phyloP scores from a whole-genome alignment of 345 rosid species.

The Euphorbia lathyris region DNA sequence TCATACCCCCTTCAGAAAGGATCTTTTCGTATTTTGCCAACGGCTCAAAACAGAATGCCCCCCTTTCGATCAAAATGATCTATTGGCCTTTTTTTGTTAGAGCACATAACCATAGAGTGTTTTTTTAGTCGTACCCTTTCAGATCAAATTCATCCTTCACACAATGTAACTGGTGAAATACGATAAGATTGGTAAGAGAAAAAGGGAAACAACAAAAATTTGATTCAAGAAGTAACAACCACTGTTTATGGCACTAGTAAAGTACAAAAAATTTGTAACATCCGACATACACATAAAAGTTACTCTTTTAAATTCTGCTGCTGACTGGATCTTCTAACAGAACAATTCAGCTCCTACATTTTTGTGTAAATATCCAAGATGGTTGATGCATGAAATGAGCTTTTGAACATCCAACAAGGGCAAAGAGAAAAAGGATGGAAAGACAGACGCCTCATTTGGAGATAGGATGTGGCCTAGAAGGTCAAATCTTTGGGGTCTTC shows the following conservation, averaged over 20 bases:
- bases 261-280: slow-evolving; percentile 5
- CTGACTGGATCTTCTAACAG: slow-evolving; percentile 3
- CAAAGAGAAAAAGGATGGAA: slow-evolving; percentile 14
- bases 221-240: not conserved
- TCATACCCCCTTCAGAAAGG: too few species aligned
- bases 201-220: not conserved
- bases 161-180: not conserved
- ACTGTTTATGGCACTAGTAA: not conserved
- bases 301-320: slow-evolving; percentile 19
- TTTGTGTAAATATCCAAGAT: slow-evolving; percentile 24
- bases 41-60: too few species aligned
- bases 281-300: slow-evolving; percentile 3
- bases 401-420: slow-evolving; percentile 22
- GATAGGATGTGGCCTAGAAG: slow-evolving; percentile 34
- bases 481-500: slow-evolving; percentile 90
- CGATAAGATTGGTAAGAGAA: not conserved
- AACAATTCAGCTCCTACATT: slow-evolving; percentile 19
- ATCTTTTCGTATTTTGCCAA: too few species aligned
- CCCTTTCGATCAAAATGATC: too few species aligned
- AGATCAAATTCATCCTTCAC: not conserved
- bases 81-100: too few species aligned
- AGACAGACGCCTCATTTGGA: not conserved
- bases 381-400: slow-evolving; percentile 31
- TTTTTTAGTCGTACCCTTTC: too few species aligned
- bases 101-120: too few species aligned